phyloP scores from a whole-genome alignment of 805 yeast species.

The Pichia rugopelliculosa region DNA sequence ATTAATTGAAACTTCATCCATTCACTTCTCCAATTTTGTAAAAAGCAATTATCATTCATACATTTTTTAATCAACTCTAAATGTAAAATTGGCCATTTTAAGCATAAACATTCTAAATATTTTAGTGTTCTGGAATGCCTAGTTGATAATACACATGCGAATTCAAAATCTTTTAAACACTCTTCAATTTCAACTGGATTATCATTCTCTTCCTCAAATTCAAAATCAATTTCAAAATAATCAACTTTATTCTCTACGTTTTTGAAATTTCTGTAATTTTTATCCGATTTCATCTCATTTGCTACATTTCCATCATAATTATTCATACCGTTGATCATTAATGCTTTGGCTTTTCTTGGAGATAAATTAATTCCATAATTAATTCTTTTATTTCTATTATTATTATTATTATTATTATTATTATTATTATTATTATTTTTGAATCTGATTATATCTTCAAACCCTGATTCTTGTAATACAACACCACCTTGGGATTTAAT shows the following conservation, averaged over 20 bases:
- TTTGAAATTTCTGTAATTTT: constrained; percentile 11
- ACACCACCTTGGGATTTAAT: constrained; percentile 8
- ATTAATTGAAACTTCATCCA: constrained; percentile 59
- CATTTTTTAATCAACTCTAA: constrained; percentile 49
- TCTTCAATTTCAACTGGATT: background rate
- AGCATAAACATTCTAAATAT: constrained; percentile 65
- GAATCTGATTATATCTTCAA: constrained; percentile 8
- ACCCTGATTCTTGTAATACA: constrained; percentile 9
- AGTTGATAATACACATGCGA: constrained; percentile 62
- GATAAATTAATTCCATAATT: constrained; percentile 1
- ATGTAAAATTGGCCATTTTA: constrained; percentile 83
- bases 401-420: background rate
- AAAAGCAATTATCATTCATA: constrained; percentile 16
- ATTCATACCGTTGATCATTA: background rate
- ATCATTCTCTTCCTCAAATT: background rate
- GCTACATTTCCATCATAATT: background rate
- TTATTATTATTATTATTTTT: background rate
- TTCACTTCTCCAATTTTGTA: constrained; percentile 21
- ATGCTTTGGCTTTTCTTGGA: constrained; percentile 1
- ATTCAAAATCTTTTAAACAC: constrained; percentile 26
- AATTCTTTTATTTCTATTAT: background rate
- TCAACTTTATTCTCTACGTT: background rate
- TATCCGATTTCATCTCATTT: constrained; percentile 3
- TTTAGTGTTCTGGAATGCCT: constrained; percentile 60
- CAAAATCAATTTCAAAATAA: background rate